A percentile compares a stretch with the other conserved stretches of the same genome.
These are phyloP conservation scores for Capronia epimyces DNA, from an alignment of 2,329 filamentous ascomycete genomes.

Conservation along the genomic window DNA sequence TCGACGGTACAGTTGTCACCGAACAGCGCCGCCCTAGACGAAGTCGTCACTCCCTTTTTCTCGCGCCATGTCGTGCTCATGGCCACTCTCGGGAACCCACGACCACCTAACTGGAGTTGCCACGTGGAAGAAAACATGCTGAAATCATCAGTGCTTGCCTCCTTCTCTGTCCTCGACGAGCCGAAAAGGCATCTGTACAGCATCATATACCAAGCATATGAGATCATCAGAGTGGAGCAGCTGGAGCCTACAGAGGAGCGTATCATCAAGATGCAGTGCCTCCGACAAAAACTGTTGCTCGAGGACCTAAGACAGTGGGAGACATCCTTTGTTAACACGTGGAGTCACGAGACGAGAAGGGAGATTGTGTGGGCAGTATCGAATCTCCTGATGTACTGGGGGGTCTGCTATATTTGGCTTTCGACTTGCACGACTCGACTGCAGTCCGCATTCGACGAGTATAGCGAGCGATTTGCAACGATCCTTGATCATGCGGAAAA, in stretches of 20 bases:
- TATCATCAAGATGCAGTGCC: slow-evolving; percentile 4
- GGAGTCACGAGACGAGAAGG: neutral
- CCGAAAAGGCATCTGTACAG: slow-evolving; percentile 10
- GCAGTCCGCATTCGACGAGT: slow-evolving; percentile 15
- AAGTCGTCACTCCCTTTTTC: slow-evolving; percentile 16
- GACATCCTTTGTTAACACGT: neutral
- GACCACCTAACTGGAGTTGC: slow-evolving; percentile 7
- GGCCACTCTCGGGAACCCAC: slow-evolving; percentile 9
- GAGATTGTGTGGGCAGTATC: slow-evolving; percentile 10
- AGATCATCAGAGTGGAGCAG: slow-evolving; percentile 11
- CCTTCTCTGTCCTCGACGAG: slow-evolving; percentile 10
- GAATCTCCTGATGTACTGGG: slow-evolving; percentile 20
- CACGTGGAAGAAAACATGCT: neutral
- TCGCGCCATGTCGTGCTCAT: slow-evolving; percentile 14
- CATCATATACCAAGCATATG: slow-evolving; percentile 14
- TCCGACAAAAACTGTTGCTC: slow-evolving; percentile 4
- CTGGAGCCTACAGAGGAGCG: slow-evolving; percentile 8
- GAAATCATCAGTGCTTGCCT: neutral
- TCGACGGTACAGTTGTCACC: neutral
- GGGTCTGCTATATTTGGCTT: slow-evolving; percentile 18
- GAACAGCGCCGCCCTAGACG: slow-evolving; percentile 3
- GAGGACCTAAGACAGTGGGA: slow-evolving; percentile 13
- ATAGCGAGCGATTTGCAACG: slow-evolving; percentile 10
- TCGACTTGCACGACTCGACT: slow-evolving; percentile 5
- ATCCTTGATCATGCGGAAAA: slow-evolving; percentile 15